Base-by-base conservation (phyloP, 805 yeast genomes). In the Lachancea waltii region DNA sequence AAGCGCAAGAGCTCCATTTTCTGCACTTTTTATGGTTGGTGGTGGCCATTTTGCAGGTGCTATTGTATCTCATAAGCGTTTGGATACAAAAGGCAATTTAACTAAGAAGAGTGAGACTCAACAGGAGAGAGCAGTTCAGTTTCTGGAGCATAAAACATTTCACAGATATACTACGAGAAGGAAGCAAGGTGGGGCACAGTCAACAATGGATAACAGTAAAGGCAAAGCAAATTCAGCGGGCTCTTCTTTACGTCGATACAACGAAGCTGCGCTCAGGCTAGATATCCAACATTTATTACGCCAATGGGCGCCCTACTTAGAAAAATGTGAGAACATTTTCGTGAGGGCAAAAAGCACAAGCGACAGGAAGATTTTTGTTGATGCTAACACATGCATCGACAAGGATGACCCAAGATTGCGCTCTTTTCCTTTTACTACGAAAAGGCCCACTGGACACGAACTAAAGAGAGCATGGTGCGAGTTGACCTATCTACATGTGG, bases 41-140 rank as follows among this genome's bases (percentile, higher is more conserved):
- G 97, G 97, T 30, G 98, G 98, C 29, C 97, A 92, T 63, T 92
- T 92, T 67, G 95, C 97, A 0, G 98, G 92, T 14, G 96, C 96
- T 0, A 82, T 92, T 30, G 70, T 92, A 7, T 77, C 86, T 1
- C 97, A 89, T 53, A 68, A 68, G 34, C 80, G 75, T 17, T 65
- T 67, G 35, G 67, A 66, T 27, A 69, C 72, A 2, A 73, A 72
- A 46, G 85, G 86, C 2, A 77, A 77, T 45, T 65, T 68, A 5
- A 72, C 68, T 15, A 63, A 67, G 43, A 66, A 68, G 28, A 64
- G 68, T 23, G 73, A 66, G 37, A 69, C 72, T 10, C 54, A 72
- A n/a, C 65, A 71, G 30, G 77, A 74, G 38, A 85, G 79, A 58
- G 72, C 75, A 13, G 94, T 81, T 14, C 73, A 69, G 35, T 59